A percentile compares a stretch with the other conserved stretches of the same genome.
Conservation (phyloP, 2,329 filamentous ascomycete genomes). For the Xylariaceae sp. region DNA sequence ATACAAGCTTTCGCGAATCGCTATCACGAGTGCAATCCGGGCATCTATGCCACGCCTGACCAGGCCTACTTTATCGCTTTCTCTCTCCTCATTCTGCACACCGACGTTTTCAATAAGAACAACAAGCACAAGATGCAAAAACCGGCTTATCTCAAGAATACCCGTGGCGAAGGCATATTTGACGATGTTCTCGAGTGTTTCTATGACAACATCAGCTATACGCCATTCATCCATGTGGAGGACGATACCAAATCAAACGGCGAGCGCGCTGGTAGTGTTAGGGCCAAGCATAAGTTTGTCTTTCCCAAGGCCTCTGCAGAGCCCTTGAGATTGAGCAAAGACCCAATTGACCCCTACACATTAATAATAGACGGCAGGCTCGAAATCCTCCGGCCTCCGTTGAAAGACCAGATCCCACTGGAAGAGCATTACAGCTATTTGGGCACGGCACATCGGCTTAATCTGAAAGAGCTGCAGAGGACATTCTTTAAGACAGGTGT, state of each 20-base stretch:
- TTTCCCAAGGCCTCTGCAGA: conserved; percentile 64
- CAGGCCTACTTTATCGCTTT: conserved; percentile 99
- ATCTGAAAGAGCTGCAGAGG: conserved; percentile 77
- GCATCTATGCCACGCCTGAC: conserved; percentile 85
- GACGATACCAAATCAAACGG: conserved; percentile 80
- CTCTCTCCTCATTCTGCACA: conserved; percentile 91
- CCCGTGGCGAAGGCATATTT: conserved; percentile 83
- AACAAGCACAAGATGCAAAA: conserved; percentile 99
- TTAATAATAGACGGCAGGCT: conserved; percentile 88
- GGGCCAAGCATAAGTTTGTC: conserved; percentile 65
- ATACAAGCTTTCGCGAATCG: conserved; percentile 92
- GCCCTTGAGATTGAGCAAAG: conserved; percentile 63
- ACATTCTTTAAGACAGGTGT: conserved; percentile 90
- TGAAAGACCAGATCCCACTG: conserved; percentile 87
- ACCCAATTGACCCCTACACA: conserved; percentile 92
- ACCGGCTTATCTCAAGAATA: conserved; percentile 91
- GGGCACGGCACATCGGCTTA: conserved; percentile 69
- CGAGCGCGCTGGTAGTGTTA: conserved; percentile 67
- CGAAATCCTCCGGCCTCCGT: conserved; percentile 73
- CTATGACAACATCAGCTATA: conserved; percentile 98
- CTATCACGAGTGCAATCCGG: conserved; percentile 97
- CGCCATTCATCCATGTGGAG: conserved; percentile 96
- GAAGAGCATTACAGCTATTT: conserved; percentile 91
- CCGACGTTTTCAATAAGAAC: conserved; percentile 99
- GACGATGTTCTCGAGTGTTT: conserved; percentile 93